Evolutionary conservation across 208 protist genomes (phyloP).

Genomic region (Phytomonas sp.): DNA sequence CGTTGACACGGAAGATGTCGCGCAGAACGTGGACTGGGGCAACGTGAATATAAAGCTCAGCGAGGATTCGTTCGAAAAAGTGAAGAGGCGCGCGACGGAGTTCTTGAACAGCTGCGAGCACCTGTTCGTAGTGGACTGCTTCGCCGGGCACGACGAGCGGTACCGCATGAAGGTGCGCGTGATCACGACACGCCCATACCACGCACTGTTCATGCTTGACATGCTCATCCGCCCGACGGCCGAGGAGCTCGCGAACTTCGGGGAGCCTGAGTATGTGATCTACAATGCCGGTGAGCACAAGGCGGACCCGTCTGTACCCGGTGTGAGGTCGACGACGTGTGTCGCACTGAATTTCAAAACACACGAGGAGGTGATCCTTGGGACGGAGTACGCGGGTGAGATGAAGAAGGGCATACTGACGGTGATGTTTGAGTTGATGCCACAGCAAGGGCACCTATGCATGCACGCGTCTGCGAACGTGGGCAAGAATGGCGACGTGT

Average conservation of each 20-base stretch:
- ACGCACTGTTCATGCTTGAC: conserved; percentile 95
- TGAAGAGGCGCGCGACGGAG: conserved; percentile 85
- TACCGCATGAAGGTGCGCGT: conserved; percentile 93
- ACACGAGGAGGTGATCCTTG: conserved; percentile 91
- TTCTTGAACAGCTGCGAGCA: conserved; percentile 89
- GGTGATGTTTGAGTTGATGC: conserved; percentile 95
- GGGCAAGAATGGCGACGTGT: conserved; percentile 61
- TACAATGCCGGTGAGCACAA: conserved; percentile 92
- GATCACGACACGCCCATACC: conserved; percentile 89
- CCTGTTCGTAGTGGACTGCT: conserved; percentile 93
- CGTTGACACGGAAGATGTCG: conserved; percentile 63
- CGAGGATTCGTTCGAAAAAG: conserved; percentile 87
- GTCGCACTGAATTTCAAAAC: conserved; percentile 82
- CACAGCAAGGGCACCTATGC: conserved; percentile 85
- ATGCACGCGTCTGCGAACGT: conserved; percentile 92
- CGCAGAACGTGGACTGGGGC: conserved; percentile 91
- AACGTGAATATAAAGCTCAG: conserved; percentile 89
- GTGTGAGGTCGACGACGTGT: conserved; percentile 63
- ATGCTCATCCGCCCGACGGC: conserved; percentile 92
- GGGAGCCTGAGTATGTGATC: conserved; percentile 93
- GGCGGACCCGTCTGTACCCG: conserved; percentile 84
- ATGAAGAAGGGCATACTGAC: conserved; percentile 98
- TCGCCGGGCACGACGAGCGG: conserved; percentile 86
- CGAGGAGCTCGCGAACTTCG: conserved; percentile 88
- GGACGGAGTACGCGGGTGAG: conserved; percentile 95